phyloP scores from a whole-genome alignment of 2,329 filamentous ascomycete species.

The Colletotrichum navitas region DNA sequence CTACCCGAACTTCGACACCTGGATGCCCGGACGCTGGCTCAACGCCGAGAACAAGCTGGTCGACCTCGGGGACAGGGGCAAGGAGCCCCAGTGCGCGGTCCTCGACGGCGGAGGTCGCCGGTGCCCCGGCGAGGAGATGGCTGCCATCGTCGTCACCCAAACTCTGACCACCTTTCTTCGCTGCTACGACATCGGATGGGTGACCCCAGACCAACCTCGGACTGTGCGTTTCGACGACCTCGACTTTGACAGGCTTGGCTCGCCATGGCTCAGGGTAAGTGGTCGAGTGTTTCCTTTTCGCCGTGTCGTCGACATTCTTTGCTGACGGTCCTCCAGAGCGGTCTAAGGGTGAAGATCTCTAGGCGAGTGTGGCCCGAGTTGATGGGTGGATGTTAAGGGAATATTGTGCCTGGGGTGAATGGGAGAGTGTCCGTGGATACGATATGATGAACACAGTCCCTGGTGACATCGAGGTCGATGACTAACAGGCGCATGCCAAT shows the following conservation, averaged over 20 bases:
- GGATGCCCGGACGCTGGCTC: constrained; percentile 44
- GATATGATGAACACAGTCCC: neutral
- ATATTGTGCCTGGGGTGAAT: neutral
- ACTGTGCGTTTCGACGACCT: constrained; percentile 30
- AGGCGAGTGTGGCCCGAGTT: constrained; percentile 34
- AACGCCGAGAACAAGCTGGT: constrained; percentile 37
- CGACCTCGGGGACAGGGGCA: constrained; percentile 8
- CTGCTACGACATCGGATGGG: constrained; percentile 43
- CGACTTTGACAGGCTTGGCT: constrained; percentile 42
- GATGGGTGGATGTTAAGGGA: constrained; percentile 29
- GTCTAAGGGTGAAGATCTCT: constrained; percentile 23
- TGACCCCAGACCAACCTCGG: constrained; percentile 5
- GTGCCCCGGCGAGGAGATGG: constrained; percentile 39
- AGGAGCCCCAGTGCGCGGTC: constrained; percentile 14
- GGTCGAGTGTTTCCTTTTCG: too few species aligned
- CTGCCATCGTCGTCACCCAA: constrained; percentile 29
- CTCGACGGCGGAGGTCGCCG: constrained; percentile 32
- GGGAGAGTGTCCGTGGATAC: neutral
- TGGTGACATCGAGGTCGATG: too few species aligned
- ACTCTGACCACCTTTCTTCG: constrained; percentile 40
- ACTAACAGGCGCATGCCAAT: too few species aligned
- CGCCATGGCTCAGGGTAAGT: constrained; percentile 39
- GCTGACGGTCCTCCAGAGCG: constrained; percentile 13
- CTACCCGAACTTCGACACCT: constrained; percentile 35
- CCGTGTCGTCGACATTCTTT: neutral